These are phyloP conservation scores for Xylariaceae sp. DNA, from an alignment of 2,329 filamentous ascomycete species.

Conservation along the genomic window DNA sequence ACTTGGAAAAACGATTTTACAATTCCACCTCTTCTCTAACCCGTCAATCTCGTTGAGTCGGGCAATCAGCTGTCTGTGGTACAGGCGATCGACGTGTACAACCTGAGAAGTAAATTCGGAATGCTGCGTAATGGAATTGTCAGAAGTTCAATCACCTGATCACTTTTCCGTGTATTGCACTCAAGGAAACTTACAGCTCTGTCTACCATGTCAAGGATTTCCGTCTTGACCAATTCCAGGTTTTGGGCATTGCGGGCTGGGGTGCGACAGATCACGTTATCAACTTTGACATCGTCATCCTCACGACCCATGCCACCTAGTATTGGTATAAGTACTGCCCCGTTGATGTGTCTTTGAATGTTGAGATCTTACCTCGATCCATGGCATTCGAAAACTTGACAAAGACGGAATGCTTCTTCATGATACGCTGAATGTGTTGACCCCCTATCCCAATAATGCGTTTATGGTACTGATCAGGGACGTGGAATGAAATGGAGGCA, in stretches of 20 bases:
- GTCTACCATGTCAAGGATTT: conserved; percentile 99
- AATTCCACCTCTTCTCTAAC: conserved; percentile 98
- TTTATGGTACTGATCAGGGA: conserved; percentile 98
- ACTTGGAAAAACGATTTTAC: conserved; percentile 97
- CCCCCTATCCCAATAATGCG: conserved; percentile 98
- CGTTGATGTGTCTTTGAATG: neutral
- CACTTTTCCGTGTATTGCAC: conserved; percentile 26
- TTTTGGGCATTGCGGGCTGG: conserved; percentile 96
- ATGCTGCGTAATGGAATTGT: conserved; percentile 50
- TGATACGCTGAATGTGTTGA: conserved; percentile 98
- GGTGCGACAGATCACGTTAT: conserved; percentile 98
- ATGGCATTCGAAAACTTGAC: conserved; percentile 99
- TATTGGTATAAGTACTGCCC: conserved; percentile 2
- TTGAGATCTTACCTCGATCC: conserved; percentile 67
- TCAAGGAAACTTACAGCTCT: conserved; percentile 60
- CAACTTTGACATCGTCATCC: conserved; percentile 96
- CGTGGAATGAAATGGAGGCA: conserved; percentile 97
- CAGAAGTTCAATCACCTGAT: neutral
- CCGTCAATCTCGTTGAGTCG: conserved; percentile 88
- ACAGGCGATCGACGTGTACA: conserved; percentile 88
- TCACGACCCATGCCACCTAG: conserved; percentile 76
- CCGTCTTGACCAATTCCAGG: conserved; percentile 93
- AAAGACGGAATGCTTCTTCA: conserved; percentile 99
- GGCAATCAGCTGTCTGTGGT: conserved; percentile 88
- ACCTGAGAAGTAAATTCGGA: conserved; percentile 95